phyloP scores from a whole-genome alignment of 2,329 filamentous ascomycete species.

The Penicillium sp. region DNA sequence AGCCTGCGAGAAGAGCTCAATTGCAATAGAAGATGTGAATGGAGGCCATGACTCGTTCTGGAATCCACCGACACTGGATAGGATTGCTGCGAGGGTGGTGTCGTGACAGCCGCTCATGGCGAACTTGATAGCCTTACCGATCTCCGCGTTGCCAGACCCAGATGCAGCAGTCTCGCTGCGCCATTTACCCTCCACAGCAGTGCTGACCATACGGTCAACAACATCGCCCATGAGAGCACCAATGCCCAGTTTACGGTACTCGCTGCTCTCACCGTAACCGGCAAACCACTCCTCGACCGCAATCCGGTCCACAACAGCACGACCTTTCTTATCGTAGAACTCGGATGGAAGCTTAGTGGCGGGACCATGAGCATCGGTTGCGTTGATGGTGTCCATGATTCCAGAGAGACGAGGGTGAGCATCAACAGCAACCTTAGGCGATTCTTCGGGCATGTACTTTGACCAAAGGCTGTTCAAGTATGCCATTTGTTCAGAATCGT shows the following conservation, averaged over 20 bases:
- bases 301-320: conserved; percentile 68
- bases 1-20: conserved; percentile 77
- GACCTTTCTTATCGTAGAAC: conserved; percentile 78
- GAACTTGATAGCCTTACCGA: conserved; percentile 60
- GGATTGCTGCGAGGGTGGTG: conserved; percentile 78
- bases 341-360: conserved; percentile 75
- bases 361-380: conserved; percentile 79
- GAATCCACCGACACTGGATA: conserved; percentile 78
- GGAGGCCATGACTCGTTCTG: conserved; percentile 77
- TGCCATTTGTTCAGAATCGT: conserved; percentile 73
- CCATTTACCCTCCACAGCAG: conserved; percentile 59
- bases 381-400: conserved; percentile 92
- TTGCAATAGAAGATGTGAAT: conserved; percentile 85
- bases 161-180: conserved; percentile 53
- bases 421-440: conserved; percentile 73
- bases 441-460: conserved; percentile 78
- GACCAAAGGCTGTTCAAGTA: conserved; percentile 75
- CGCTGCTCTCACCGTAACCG: conserved; percentile 77
- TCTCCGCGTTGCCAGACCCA: conserved; percentile 44
- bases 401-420: conserved; percentile 79
- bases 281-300: conserved; percentile 89
- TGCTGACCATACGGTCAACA: conserved; percentile 68
- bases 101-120: conserved; percentile 86
- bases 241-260: conserved; percentile 88
- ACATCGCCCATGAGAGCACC: conserved; percentile 82